A percentile compares a stretch with the other conserved stretches of the same genome.
Conservation (phyloP, 768 basidiomycete species). For the Candolleomyces efflorescens region DNA sequence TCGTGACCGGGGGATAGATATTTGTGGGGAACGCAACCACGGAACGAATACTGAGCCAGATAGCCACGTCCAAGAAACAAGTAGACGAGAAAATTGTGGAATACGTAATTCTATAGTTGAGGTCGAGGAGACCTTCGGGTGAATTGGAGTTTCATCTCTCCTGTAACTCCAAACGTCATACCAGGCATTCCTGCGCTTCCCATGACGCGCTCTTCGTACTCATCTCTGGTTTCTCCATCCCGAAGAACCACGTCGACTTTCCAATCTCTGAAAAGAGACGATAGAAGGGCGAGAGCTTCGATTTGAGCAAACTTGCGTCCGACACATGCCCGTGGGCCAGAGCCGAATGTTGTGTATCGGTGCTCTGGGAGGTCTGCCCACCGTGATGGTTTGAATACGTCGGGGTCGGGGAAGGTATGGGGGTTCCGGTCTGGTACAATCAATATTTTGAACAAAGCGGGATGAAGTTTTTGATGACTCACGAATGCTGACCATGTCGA, state of each 20-base stretch:
- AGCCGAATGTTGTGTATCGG: conserved; percentile 8
- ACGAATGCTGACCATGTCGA: background rate
- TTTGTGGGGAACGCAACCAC: too few relatives aligned
- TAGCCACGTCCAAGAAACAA: too few relatives aligned
- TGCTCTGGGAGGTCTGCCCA: conserved; percentile 10
- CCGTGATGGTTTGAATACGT: conserved; percentile 10
- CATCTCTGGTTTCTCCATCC: conserved; percentile 5
- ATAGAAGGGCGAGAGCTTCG: conserved; percentile 8
- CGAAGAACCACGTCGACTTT: conserved; percentile 1
- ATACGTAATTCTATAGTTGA: too few relatives aligned
- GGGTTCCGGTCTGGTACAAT: conserved; percentile 8
- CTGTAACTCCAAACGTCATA: conserved; percentile 8
- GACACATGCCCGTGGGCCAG: conserved; percentile 9
- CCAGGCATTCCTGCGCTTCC: conserved; percentile 2
- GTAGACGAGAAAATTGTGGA: too few relatives aligned
- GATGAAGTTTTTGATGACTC: too few relatives aligned
- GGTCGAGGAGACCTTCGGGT: background rate
- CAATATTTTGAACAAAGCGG: too few relatives aligned
- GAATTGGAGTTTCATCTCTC: background rate
- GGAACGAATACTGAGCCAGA: too few relatives aligned
- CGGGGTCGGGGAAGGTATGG: conserved; percentile 2
- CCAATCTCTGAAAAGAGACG: conserved; percentile 11
- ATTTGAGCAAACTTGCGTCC: conserved; percentile 11
- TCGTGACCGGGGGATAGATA: too few relatives aligned
- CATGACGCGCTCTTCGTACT: conserved; percentile 9